phyloP scores from a whole-genome alignment of 2,329 filamentous ascomycete genomes.

The Triangularia verruculosa region DNA sequence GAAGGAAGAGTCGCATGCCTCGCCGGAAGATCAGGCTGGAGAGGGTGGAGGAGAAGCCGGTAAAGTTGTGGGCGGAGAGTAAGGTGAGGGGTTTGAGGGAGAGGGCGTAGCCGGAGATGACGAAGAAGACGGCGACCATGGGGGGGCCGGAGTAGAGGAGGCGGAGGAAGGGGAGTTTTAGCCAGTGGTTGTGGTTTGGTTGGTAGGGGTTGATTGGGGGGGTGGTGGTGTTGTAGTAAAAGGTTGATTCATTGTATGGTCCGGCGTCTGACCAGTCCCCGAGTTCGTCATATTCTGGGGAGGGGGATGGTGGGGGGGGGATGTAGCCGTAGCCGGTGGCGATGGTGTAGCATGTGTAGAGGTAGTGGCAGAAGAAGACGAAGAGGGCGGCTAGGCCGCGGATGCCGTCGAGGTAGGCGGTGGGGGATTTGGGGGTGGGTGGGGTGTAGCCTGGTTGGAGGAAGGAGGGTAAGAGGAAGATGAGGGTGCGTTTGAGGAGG shows the following conservation, averaged over 20 bases:
- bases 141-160: conserved; percentile 54
- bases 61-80: not conserved
- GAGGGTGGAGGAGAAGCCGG: conserved; percentile 38
- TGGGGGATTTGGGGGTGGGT: conserved; percentile 37
- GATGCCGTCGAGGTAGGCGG: conserved; percentile 58
- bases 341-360: conserved; percentile 51
- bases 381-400: conserved; percentile 54
- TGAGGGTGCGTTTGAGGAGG: not conserved
- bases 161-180: conserved; percentile 53
- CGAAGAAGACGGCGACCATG: conserved; percentile 60
- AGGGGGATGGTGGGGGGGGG: not conserved
- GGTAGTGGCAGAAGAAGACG: conserved; percentile 57
- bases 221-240: not conserved
- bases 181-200: conserved; percentile 38
- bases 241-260: not conserved
- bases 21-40: conserved; percentile 47
- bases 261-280: not conserved
- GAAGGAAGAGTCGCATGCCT: conserved; percentile 50
- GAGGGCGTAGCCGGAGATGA: conserved; percentile 60
- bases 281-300: not conserved
- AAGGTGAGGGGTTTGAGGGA: conserved; percentile 52
- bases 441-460: not conserved
- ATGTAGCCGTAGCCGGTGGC: conserved; percentile 46
- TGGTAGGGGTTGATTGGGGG: not conserved
- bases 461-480: conserved; percentile 10